Conservation (phyloP, 148 eudicot genomes). For the Rhododendron simsii region DNA sequence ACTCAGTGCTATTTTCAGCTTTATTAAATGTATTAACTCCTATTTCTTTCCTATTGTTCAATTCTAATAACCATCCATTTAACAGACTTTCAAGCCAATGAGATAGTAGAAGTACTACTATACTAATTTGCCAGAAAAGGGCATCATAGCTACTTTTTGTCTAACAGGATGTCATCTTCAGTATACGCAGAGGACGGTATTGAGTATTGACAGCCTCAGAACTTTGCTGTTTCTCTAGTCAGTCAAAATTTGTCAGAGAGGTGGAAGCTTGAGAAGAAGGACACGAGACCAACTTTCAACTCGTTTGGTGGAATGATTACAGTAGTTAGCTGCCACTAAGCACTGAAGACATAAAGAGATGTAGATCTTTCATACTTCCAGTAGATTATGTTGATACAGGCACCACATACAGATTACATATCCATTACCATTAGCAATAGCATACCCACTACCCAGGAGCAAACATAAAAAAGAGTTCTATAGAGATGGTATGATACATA, state of each 20-base stretch:
- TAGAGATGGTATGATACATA: constrained; percentile 21
- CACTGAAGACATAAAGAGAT: not conserved
- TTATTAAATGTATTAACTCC: not conserved
- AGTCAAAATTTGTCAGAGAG: not conserved
- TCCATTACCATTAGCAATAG: not conserved
- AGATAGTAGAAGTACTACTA: not conserved
- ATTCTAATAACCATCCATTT: not conserved
- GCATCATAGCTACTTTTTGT: not conserved
- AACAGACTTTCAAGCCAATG: not conserved
- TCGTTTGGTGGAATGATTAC: not conserved
- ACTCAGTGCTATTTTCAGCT: not conserved
- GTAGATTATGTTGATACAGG: not conserved
- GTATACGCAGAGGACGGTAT: not conserved
- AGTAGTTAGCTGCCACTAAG: not conserved
- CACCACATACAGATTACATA: not conserved
- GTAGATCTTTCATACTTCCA: not conserved
- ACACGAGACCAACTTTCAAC: constrained; percentile 3
- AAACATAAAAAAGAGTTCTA: not conserved
- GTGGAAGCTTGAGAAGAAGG: not conserved
- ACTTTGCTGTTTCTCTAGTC: not conserved
- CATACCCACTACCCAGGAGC: not conserved
- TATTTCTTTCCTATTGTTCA: not conserved
- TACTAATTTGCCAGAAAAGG: not conserved
- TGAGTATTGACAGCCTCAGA: no score
- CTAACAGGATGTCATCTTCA: not conserved